Percentiles rank a stretch among this genome's conserved stretches.
phyloP scores from a whole-genome alignment of 805 yeast species.

The Kodamaea jinghongensis region DNA sequence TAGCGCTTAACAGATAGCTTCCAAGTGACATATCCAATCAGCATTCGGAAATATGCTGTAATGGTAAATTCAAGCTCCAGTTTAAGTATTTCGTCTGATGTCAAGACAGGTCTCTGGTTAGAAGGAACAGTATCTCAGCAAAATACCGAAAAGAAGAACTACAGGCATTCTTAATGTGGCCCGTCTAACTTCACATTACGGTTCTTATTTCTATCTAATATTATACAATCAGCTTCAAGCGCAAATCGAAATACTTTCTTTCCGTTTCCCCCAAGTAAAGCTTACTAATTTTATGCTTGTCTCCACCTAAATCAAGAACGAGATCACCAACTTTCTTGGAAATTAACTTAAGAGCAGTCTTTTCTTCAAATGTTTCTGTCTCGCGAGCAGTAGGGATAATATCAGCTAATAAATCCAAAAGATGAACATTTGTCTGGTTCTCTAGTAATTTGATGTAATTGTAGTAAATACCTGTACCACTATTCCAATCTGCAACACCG shows the following conservation, averaged over 20 bases:
- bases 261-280: constrained; percentile 22
- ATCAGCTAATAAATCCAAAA: constrained; percentile 40
- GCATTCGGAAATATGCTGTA: too few relatives aligned
- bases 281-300: constrained; percentile 12
- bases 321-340: constrained; percentile 46
- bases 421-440: constrained; percentile 15
- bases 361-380: constrained; percentile 10
- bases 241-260: constrained; percentile 15
- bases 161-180: too few relatives aligned
- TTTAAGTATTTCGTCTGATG: too few relatives aligned
- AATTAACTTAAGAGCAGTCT: constrained; percentile 49
- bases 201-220: not conserved
- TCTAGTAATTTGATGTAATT: constrained; percentile 41
- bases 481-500: constrained; percentile 47
- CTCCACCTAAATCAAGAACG: constrained; percentile 24
- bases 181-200: too few relatives aligned
- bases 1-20: too few relatives aligned
- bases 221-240: constrained; percentile 8
- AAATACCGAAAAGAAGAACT: too few relatives aligned
- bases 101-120: too few relatives aligned
- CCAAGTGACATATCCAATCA: too few relatives aligned
- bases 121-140: too few relatives aligned
- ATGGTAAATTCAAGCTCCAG: too few relatives aligned
- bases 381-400: constrained; percentile 44
- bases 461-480: constrained; percentile 58